phyloP scores from a whole-genome alignment of 1,284 basidiomycete species.

The Kwoniella shivajii region DNA sequence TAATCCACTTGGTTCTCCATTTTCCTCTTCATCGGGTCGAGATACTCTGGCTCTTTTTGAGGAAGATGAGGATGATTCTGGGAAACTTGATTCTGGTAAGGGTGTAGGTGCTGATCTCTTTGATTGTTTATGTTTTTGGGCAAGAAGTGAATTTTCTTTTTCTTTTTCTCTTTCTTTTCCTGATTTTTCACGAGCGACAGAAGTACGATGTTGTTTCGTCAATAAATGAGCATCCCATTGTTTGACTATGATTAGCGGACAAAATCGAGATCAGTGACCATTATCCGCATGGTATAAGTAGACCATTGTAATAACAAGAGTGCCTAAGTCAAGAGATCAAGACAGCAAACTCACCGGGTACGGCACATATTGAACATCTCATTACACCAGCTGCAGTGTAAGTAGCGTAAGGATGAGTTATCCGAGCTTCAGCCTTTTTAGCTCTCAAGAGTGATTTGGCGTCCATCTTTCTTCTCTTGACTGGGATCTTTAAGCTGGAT shows the following conservation, averaged over 20 bases:
- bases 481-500: too few relatives aligned
- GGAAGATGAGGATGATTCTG: too few relatives aligned
- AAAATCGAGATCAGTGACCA: background rate
- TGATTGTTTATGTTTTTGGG: constrained; percentile 2
- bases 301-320: background rate
- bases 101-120: background rate
- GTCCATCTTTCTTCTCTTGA: too few relatives aligned
- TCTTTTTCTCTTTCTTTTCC: constrained; percentile 33
- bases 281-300: background rate
- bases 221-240: constrained; percentile 54
- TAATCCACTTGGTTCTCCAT: constrained; percentile 14
- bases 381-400: constrained; percentile 47
- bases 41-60: constrained; percentile 26
- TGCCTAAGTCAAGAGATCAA: background rate
- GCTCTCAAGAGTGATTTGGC: constrained; percentile 52
- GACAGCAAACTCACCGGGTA: constrained; percentile 40
- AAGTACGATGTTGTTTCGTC: constrained; percentile 53
- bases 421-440: constrained; percentile 49
- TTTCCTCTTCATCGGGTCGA: constrained; percentile 5
- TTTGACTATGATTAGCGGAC: constrained; percentile 49
- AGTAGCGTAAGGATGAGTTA: constrained; percentile 48
- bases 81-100: too few relatives aligned
- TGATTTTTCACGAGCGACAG: constrained; percentile 46
- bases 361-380: constrained; percentile 51
- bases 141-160: constrained; percentile 16